A percentile compares a stretch with the other conserved stretches of the same genome.
These are phyloP conservation scores for Candida mesenterica DNA, from an alignment of 1,139 yeast genomes.

Conservation along the genomic window DNA sequence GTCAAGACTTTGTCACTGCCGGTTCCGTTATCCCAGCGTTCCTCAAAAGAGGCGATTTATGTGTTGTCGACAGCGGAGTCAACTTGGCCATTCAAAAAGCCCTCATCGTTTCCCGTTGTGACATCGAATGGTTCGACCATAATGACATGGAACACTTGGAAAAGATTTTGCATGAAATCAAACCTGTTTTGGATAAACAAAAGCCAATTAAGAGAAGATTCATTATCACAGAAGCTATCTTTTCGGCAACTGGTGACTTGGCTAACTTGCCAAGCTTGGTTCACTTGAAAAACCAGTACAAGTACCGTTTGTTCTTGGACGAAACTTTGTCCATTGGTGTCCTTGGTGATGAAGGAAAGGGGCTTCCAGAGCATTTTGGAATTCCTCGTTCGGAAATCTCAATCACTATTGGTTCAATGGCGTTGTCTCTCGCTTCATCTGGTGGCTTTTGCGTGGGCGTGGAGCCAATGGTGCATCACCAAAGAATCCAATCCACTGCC, in stretches of 20 bases:
- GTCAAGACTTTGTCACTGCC: constrained; percentile 89
- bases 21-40: constrained; percentile 98
- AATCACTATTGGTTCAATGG: constrained; percentile 84
- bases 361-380: constrained; percentile 69
- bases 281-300: constrained; percentile 74
- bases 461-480: constrained; percentile 82
- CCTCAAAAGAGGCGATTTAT: constrained; percentile 90
- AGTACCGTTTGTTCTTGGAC: constrained; percentile 82
- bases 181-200: constrained; percentile 61
- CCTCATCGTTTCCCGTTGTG: constrained; percentile 79
- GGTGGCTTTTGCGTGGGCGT: constrained; percentile 96
- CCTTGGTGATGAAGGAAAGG: constrained; percentile 82
- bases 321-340: constrained; percentile 87
- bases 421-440: constrained; percentile 78
- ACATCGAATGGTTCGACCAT: constrained; percentile 80
- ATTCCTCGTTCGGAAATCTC: constrained; percentile 70
- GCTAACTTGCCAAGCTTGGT: constrained; percentile 70
- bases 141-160: constrained; percentile 85
- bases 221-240: constrained; percentile 87
- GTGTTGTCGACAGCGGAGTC: constrained; percentile 83
- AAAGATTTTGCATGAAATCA: constrained; percentile 59
- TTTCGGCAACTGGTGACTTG: constrained; percentile 77
- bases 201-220: constrained; percentile 83
- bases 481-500: constrained; percentile 84
- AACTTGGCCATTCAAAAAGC: constrained; percentile 85